phyloP scores from a whole-genome alignment of 2,329 filamentous ascomycete species.

The Aureobasidium sp. region DNA sequence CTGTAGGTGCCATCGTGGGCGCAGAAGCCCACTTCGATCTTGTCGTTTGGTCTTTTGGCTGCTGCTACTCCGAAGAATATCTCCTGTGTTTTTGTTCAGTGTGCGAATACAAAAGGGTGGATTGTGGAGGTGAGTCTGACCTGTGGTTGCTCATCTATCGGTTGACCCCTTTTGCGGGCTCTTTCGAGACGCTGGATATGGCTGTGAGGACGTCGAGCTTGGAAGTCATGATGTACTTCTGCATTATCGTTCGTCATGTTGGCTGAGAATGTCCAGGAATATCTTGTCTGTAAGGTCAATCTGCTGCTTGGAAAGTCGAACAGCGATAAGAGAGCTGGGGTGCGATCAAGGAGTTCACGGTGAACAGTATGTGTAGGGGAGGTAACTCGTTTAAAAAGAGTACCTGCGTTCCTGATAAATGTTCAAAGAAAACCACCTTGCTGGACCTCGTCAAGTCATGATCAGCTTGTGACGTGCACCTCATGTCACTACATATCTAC shows the following conservation, averaged over 20 bases:
- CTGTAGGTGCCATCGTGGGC: conserved; percentile 68
- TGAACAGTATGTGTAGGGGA: neutral
- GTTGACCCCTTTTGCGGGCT: neutral
- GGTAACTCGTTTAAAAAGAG: neutral
- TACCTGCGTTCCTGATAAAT: neutral
- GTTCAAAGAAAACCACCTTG: neutral
- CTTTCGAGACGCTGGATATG: neutral
- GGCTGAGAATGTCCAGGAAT: neutral
- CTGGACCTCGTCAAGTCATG: neutral
- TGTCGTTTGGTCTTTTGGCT: conserved; percentile 39
- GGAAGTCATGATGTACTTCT: neutral
- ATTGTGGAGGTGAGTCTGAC: neutral
- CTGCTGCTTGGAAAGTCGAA: no score
- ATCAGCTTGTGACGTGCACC: neutral
- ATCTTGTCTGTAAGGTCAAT: no score
- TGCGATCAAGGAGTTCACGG: neutral
- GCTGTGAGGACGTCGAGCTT: neutral
- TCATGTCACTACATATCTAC: neutral
- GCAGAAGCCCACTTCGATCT: conserved; percentile 54
- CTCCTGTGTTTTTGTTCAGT: neutral
- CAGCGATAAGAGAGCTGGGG: no score
- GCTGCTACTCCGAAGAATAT: conserved; percentile 55
- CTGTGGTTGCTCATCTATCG: neutral
- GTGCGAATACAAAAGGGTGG: neutral
- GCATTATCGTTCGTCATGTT: neutral